Percentiles rank a stretch among this genome's conserved stretches.
Conservation (phyloP, 1,284 basidiomycete species). For the Cystobasidium sp. region DNA sequence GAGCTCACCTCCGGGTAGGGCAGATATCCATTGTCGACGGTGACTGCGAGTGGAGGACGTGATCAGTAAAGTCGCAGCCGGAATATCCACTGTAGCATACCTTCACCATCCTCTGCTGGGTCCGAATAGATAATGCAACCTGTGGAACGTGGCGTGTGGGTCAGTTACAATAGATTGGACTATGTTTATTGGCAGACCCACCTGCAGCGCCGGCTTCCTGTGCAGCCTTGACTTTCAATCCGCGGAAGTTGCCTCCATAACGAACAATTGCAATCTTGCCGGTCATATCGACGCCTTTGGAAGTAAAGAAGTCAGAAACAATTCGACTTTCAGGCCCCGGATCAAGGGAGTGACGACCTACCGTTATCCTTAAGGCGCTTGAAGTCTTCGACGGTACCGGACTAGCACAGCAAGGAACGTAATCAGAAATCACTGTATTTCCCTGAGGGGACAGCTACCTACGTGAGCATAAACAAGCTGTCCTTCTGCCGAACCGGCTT, state of each 20-base stretch:
- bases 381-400: slow-evolving; percentile 78
- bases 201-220: slow-evolving; percentile 75
- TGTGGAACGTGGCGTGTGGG: background rate
- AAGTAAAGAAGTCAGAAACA: slow-evolving; percentile 55
- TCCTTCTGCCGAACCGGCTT: slow-evolving; percentile 60
- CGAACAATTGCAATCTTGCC: slow-evolving; percentile 83
- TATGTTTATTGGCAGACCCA: slow-evolving; percentile 60
- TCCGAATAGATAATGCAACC: slow-evolving; percentile 77
- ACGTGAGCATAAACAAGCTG: slow-evolving; percentile 75
- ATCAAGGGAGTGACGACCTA: slow-evolving; percentile 48
- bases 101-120: slow-evolving; percentile 82
- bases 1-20: slow-evolving; percentile 65
- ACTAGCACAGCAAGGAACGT: slow-evolving; percentile 54
- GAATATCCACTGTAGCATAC: slow-evolving; percentile 57
- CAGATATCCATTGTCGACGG: slow-evolving; percentile 51
- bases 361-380: slow-evolving; percentile 64
- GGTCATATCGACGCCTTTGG: slow-evolving; percentile 67
- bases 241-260: slow-evolving; percentile 81
- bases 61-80: background rate
- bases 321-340: slow-evolving; percentile 43
- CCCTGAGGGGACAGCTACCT: background rate
- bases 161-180: background rate
- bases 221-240: slow-evolving; percentile 80
- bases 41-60: slow-evolving; percentile 27
- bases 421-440: background rate